Evolutionary conservation across 768 basidiomycete genomes (phyloP).

Genomic region (Podaxis carcinomalis): DNA sequence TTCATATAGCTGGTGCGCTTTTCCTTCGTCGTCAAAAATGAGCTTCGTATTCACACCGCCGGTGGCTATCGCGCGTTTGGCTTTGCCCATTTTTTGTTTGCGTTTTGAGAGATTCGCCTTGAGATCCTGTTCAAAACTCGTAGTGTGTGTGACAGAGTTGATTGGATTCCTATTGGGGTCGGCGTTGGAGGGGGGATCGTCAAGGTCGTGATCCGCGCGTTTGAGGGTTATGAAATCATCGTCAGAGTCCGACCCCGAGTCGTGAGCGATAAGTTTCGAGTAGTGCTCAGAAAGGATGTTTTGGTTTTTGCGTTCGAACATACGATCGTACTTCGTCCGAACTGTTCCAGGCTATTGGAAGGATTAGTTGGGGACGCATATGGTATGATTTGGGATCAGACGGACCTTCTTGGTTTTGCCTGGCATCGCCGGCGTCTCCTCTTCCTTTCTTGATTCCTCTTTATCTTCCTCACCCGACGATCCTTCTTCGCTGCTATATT

Average conservation of each 20-base stretch:
- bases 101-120: constrained; percentile 72
- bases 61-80: constrained; percentile 69
- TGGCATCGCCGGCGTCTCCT: constrained; percentile 12
- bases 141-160: not conserved
- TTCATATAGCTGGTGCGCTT: constrained; percentile 79
- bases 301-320: constrained; percentile 97
- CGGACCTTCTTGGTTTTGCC: constrained; percentile 39
- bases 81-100: constrained; percentile 68
- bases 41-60: constrained; percentile 67
- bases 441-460: constrained; percentile 22
- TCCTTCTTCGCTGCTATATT: constrained; percentile 12
- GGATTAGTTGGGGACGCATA: not conserved
- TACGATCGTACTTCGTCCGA: constrained; percentile 93
- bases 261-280: constrained; percentile 77
- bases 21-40: constrained; percentile 87
- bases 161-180: not conserved
- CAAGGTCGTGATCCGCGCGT: constrained; percentile 80
- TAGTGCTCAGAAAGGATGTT: constrained; percentile 89
- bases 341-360: constrained; percentile 37
- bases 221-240: constrained; percentile 95
- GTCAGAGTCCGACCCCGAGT: constrained; percentile 41
- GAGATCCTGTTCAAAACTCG: constrained; percentile 20
- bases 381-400: not conserved
- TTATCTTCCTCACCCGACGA: constrained; percentile 9
- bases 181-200: constrained; percentile 13